These are phyloP conservation scores for Acacia pycnantha DNA, from an alignment of 331 rosid genomes.

Conservation along the genomic window DNA sequence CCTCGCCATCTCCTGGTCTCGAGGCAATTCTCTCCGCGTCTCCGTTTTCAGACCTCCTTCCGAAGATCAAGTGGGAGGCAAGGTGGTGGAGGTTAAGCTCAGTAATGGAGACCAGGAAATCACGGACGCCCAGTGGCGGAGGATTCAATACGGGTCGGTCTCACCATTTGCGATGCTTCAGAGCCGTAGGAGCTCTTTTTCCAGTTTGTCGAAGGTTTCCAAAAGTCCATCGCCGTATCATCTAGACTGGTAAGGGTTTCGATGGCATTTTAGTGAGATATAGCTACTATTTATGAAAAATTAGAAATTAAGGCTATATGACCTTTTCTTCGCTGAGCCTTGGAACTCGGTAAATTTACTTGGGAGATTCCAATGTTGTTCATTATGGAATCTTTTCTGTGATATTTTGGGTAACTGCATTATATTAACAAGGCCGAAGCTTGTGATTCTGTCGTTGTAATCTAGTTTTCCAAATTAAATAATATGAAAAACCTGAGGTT, in stretches of 20 bases:
- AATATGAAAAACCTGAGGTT: background rate
- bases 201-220: conserved; percentile 50
- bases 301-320: background rate
- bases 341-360: background rate
- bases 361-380: background rate
- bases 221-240: conserved; percentile 53
- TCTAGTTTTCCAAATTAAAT: background rate
- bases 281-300: background rate
- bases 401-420: background rate
- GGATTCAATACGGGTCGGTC: conserved; percentile 78
- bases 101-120: conserved; percentile 61
- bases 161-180: conserved; percentile 87
- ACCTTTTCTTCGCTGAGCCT: background rate
- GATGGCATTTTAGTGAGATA: background rate
- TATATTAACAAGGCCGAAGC: background rate
- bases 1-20: conserved; percentile 78
- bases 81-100: conserved; percentile 76
- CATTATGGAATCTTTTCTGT: background rate
- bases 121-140: conserved; percentile 61
- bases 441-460: background rate
- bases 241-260: conserved; percentile 61
- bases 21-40: conserved; percentile 79
- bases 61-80: conserved; percentile 46
- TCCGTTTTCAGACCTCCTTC: conserved; percentile 53
- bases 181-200: conserved; percentile 64